Evolutionary conservation across 495 filamentous ascomycete genomes (phyloP).

Genomic region (Copromyces sp.): DNA sequence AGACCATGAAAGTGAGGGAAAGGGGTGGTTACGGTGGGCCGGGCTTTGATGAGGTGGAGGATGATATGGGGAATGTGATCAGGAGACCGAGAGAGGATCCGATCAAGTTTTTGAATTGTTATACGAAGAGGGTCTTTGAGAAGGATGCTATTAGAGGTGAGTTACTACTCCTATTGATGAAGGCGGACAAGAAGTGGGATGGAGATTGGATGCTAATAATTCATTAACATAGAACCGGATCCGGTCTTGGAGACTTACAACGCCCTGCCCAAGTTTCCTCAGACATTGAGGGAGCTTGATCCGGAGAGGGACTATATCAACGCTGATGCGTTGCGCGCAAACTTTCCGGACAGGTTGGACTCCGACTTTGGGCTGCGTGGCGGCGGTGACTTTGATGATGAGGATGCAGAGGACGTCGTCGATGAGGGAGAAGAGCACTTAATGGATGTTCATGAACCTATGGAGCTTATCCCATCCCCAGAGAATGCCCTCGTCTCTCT

Average conservation of each 20-base stretch:
- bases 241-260: constrained; percentile 1
- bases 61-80: background rate
- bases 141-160: constrained; percentile 2
- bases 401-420: background rate
- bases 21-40: too few species aligned
- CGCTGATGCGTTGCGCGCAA: background rate
- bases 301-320: background rate
- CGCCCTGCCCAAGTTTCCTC: background rate
- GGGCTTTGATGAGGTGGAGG: background rate
- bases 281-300: background rate
- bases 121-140: constrained; percentile 1
- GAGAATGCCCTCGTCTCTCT: background rate
- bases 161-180: background rate
- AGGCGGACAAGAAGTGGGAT: too few species aligned
- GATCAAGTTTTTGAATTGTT: constrained; percentile 9
- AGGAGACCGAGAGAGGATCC: background rate
- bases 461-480: background rate
- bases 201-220: too few species aligned
- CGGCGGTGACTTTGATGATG: constrained; percentile 3
- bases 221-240: background rate
- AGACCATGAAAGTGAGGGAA: background rate
- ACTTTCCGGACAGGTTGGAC: constrained; percentile 4
- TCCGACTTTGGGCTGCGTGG: constrained; percentile 9
- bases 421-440: background rate
- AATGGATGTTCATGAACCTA: background rate